A percentile compares a stretch with the other conserved stretches of the same genome.
Evolutionary conservation across 140 eudicot genomes (phyloP).

Genomic region (Senecio squalidus): DNA sequence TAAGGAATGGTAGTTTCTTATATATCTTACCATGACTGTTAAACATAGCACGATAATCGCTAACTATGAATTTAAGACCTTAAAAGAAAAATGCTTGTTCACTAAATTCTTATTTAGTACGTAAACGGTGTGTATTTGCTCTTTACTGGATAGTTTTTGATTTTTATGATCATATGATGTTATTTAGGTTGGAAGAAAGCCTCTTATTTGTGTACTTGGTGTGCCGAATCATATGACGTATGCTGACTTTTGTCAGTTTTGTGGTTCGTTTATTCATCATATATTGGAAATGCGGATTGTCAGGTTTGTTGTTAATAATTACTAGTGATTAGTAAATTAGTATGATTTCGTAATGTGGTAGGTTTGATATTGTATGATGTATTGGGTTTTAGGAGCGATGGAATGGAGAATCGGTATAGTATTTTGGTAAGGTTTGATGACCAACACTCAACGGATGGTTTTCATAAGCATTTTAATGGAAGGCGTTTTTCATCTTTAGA

Average conservation of each 20-base stretch:
- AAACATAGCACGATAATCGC: no score
- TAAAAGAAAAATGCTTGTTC: no score
- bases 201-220: slow-evolving; percentile 88
- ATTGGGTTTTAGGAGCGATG: slow-evolving; percentile 61
- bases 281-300: slow-evolving; percentile 87
- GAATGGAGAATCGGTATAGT: slow-evolving; percentile 80
- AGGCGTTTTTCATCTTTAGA: slow-evolving; percentile 77
- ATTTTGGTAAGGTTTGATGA: slow-evolving; percentile 68
- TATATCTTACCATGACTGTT: no score
- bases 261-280: slow-evolving; percentile 87
- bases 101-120: no score
- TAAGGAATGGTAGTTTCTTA: no score
- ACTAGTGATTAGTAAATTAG: background rate
- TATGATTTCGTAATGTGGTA: background rate
- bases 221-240: slow-evolving; percentile 98
- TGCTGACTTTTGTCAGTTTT: slow-evolving; percentile 87
- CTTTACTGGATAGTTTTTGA: no score
- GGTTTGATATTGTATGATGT: slow-evolving; percentile 2
- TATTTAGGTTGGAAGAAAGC: slow-evolving; percentile 68
- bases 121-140: no score
- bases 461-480: slow-evolving; percentile 82
- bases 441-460: slow-evolving; percentile 68
- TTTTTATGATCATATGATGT: slow-evolving; percentile 5
- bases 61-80: no score
- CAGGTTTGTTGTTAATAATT: slow-evolving; percentile 41